Evolutionary conservation across 495 filamentous ascomycete species (phyloP), one percentile per base, ranked within the genome.

Genomic region (Durotheca rogersii): DNA sequence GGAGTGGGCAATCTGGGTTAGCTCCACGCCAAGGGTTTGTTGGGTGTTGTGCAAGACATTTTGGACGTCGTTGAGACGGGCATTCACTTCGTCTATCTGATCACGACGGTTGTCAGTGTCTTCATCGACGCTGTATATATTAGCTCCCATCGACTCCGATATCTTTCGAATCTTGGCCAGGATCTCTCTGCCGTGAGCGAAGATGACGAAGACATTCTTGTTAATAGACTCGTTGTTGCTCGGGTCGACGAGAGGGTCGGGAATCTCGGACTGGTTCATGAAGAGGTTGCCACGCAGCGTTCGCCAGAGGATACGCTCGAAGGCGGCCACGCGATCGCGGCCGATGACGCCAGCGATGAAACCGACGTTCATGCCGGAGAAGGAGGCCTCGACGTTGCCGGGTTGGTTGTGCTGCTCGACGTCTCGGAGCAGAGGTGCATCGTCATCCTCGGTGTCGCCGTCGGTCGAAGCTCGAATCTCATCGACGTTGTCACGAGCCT

Each of bases 161-260:
- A 99, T 96, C 77, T 96, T 96, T 57, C 93, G 83, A 65, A 99
- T 99, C 80, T 97, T 97, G 51, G 90, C 86, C 56, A 99, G 83
- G 61, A 99, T 93, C 69, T 95, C 92, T 68, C 95, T 96, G 58
- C 93, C 93, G 58, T 99, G 94, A 18, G 94, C 92, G 64, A 99
- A 99, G 64, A 99, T 97, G 51, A 99, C 91, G 60, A 97, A 99
- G 47, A 97, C 93, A 61, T 95, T 99, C 84, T 99, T 99, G 70
- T 84, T 82, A 52, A 94, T 78, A 36, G 85, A 76, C 69, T 97
- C 93, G 69, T 96, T 95, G 72, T 81, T 95, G 56, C 81, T 74
- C 16, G 93, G 93, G 68, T 99, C 89, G 67, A 94, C 77, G 47
- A 99, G 87, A n/a, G 89, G 83, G 58, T 97, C 89, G 20, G 89